Evolutionary conservation across 2,329 filamentous ascomycete genomes (phyloP).

Genomic region (Phialocephala subalpina): DNA sequence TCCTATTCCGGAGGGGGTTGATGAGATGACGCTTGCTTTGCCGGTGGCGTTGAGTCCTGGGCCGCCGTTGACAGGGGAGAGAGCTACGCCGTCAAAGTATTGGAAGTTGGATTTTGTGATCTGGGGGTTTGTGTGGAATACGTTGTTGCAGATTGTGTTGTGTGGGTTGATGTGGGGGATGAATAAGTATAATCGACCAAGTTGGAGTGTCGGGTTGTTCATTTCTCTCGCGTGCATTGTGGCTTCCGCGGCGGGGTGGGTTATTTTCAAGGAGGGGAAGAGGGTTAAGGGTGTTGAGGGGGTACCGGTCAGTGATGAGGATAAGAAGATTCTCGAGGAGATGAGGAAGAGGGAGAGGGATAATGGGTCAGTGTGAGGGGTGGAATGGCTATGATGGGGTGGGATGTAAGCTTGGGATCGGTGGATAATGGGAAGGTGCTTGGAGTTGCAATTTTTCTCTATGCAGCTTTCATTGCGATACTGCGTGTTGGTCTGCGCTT

Average conservation of each 20-base stretch:
- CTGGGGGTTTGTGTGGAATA: slow-evolving; percentile 80
- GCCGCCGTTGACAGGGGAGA: slow-evolving; percentile 71
- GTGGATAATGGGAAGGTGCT: neutral
- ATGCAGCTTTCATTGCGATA: neutral
- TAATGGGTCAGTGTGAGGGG: neutral
- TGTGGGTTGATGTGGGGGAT: slow-evolving; percentile 85
- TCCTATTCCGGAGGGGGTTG: slow-evolving; percentile 46
- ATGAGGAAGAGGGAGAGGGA: slow-evolving; percentile 31
- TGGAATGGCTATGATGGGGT: neutral
- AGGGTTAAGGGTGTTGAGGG: slow-evolving; percentile 36
- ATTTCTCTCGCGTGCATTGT: slow-evolving; percentile 35
- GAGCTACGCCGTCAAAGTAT: slow-evolving; percentile 67
- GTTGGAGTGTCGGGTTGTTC: slow-evolving; percentile 29
- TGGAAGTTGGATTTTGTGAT: slow-evolving; percentile 83
- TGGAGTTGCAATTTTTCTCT: neutral
- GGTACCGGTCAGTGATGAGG: slow-evolving; percentile 33
- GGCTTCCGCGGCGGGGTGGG: slow-evolving; percentile 29
- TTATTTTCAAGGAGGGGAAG: slow-evolving; percentile 35
- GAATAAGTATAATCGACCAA: slow-evolving; percentile 56
- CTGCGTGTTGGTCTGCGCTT: neutral
- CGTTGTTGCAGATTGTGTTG: slow-evolving; percentile 74
- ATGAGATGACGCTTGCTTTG: slow-evolving; percentile 63
- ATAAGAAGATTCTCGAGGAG: slow-evolving; percentile 43
- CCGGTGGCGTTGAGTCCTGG: slow-evolving; percentile 67
- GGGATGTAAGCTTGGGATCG: neutral